Base-by-base conservation (phyloP, 352 stramenopile genomes). In the Globisporangium barbulae region DNA sequence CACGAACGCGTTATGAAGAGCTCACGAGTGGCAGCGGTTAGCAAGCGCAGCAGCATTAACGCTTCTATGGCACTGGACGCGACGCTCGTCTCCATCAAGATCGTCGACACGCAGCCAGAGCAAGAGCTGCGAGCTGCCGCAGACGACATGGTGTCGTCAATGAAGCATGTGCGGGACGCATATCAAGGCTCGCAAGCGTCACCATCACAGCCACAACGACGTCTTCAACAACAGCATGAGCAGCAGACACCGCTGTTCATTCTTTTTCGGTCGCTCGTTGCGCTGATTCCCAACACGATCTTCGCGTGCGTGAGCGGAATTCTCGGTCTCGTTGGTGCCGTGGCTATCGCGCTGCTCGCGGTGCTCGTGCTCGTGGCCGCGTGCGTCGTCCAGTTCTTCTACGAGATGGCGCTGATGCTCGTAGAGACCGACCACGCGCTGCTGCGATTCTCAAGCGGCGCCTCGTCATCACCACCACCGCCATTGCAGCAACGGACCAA, bases 321-420 rank as follows among this genome's bases (percentile, higher is more conserved):
- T 5, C 37, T 65, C 9, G 48, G 68, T 4, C 28, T 66, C 67
- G 53, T 69, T 55, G 56, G 63, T 56, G 68, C 68, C 64, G 35
- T 53, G 66, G 50, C 47, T 17, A 53, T 47, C 19, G n/a, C 44
- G 2, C 45, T 67, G 30, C 57, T 61, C 15, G 59, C 61, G 45
- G 62, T 78, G 62, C 61, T 76, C 21, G 70, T 78, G 61, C 67
- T 68, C 19, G 53, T 70, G n/a, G 57, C 61, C 25, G 56, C 53
- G 19, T 50, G 72, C 8, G 37, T 50, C 25, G 59, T 53, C 7
- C 71, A 63, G 28, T 45, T 55, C 42, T 55, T 63, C 44, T n/a
- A 53, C 6, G 57, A 44, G 45, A 28, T 63, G 42, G 30, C 3
- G 31, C 57, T 55, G 15, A 55, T 63, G 44, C 44, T 63, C 31